phyloP scores from a whole-genome alignment of 2,329 filamentous ascomycete species.

The Sporothrix pallida region DNA sequence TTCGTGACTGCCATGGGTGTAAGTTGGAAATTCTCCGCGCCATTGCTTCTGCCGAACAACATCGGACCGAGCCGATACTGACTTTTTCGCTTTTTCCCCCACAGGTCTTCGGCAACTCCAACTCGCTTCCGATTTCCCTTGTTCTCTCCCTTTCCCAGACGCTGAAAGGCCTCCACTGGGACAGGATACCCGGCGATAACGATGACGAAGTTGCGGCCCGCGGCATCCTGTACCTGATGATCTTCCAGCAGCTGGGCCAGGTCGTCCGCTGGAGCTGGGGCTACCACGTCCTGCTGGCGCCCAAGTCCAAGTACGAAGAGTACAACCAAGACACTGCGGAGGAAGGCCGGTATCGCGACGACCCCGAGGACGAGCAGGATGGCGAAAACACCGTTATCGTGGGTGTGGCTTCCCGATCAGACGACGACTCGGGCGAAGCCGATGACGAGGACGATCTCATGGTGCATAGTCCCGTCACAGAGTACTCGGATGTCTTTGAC shows the following conservation, averaged over 20 bases:
- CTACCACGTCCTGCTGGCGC: conserved; percentile 91
- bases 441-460: conserved; percentile 46
- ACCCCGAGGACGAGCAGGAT: conserved; percentile 51
- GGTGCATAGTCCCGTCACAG: conserved; percentile 46
- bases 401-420: conserved; percentile 34
- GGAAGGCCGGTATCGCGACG: conserved; percentile 65
- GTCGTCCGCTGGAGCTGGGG: conserved; percentile 98
- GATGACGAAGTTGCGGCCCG: conserved; percentile 93
- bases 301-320: conserved; percentile 73
- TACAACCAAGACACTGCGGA: conserved; percentile 62
- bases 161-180: conserved; percentile 90
- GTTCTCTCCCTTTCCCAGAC: conserved; percentile 94
- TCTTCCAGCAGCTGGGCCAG: conserved; percentile 97
- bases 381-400: conserved; percentile 54
- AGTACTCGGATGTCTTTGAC: conserved; percentile 57
- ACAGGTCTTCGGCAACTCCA: conserved; percentile 93
- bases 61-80: not conserved
- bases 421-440: conserved; percentile 41
- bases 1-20: conserved; percentile 94
- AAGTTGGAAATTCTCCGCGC: conserved; percentile 29
- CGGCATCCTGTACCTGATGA: conserved; percentile 92
- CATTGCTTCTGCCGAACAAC: not conserved
- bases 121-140: conserved; percentile 94
- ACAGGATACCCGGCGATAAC: conserved; percentile 86
- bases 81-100: not conserved